Conservation (phyloP, 1,284 basidiomycete species). For the Austropuccinia psidii region DNA sequence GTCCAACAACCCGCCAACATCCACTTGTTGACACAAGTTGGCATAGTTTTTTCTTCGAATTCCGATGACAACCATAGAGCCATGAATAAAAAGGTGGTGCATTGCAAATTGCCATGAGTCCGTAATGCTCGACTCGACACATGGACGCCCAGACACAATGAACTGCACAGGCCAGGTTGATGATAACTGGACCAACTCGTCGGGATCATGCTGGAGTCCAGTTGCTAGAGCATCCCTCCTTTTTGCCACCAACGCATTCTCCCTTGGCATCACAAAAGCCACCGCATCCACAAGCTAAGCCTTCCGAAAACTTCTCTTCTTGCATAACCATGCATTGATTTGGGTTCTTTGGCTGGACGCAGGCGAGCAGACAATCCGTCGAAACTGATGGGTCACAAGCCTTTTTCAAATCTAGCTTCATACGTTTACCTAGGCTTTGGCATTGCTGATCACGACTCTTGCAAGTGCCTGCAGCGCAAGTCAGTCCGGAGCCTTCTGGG, state of each 20-base stretch:
- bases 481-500: constrained; percentile 38
- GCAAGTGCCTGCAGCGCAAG: constrained; percentile 45
- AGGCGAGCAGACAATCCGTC: constrained; percentile 43
- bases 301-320: constrained; percentile 43
- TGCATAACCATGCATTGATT: constrained; percentile 43
- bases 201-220: no score
- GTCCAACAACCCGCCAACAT: no score
- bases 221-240: constrained; percentile 41
- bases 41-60: no score
- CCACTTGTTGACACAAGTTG: no score
- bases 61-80: no score
- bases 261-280: constrained; percentile 43
- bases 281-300: constrained; percentile 45
- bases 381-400: constrained; percentile 42
- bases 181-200: no score
- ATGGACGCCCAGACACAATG: no score
- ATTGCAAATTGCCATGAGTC: no score
- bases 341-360: constrained; percentile 41
- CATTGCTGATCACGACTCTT: constrained; percentile 45
- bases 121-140: no score
- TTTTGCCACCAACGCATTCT: constrained; percentile 42
- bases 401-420: constrained; percentile 38
- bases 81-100: no score
- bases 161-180: no score
- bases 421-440: constrained; percentile 39